These are phyloP conservation scores for Furcasterigmium sp. DNA, from an alignment of 2,329 filamentous ascomycete genomes.

Conservation along the genomic window DNA sequence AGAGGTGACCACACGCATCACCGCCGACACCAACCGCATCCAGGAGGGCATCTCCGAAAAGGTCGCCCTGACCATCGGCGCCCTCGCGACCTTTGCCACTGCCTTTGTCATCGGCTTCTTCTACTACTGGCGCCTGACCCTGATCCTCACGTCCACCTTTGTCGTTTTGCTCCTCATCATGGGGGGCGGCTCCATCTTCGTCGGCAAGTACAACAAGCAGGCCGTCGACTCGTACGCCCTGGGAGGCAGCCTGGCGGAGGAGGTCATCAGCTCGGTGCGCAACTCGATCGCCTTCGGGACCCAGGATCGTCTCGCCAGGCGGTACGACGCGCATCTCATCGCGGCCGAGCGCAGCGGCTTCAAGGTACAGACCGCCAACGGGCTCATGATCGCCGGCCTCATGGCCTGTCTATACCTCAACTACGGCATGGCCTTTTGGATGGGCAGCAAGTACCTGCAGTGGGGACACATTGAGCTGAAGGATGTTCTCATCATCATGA, in stretches of 20 bases:
- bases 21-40: constrained; percentile 86
- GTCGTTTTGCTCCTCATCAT: constrained; percentile 74
- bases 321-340: constrained; percentile 73
- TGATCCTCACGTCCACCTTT: constrained; percentile 81
- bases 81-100: constrained; percentile 76
- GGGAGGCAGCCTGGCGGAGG: constrained; percentile 85
- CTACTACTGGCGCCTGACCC: constrained; percentile 87
- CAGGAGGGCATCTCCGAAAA: constrained; percentile 94
- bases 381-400: constrained; percentile 76
- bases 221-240: constrained; percentile 75
- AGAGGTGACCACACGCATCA: constrained; percentile 92
- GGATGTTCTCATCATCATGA: constrained; percentile 75
- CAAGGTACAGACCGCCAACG: constrained; percentile 67
- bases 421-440: constrained; percentile 85
- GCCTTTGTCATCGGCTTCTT: constrained; percentile 89
- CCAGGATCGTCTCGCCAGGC: constrained; percentile 81
- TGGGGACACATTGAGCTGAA: constrained; percentile 60
- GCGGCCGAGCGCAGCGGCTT: constrained; percentile 72
- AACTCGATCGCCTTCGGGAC: constrained; percentile 92
- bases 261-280: constrained; percentile 88
- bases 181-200: constrained; percentile 66
- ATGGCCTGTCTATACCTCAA: constrained; percentile 82
- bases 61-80: constrained; percentile 70
- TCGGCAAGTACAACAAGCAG: constrained; percentile 75
- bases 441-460: constrained; percentile 72